These are phyloP conservation scores for Chaetomium sp. DNA, from an alignment of 2,329 filamentous ascomycete species.

Conservation along the genomic window DNA sequence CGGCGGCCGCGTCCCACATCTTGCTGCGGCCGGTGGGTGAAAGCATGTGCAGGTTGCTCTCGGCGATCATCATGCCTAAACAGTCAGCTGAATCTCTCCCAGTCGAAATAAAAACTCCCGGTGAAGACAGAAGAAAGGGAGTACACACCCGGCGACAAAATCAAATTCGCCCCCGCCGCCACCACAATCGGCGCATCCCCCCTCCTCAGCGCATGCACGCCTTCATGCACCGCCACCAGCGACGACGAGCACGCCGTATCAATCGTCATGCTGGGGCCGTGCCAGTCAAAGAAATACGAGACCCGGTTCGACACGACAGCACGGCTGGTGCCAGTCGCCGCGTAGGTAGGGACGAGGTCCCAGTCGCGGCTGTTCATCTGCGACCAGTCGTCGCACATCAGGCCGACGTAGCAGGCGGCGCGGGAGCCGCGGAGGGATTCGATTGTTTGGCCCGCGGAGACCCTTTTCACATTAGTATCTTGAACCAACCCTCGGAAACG, in stretches of 20 bases:
- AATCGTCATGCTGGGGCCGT: constrained; percentile 16
- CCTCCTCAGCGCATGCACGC: constrained; percentile 12
- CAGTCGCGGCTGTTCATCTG: constrained; percentile 12
- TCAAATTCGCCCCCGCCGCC: constrained; percentile 16
- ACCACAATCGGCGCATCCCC: constrained; percentile 29
- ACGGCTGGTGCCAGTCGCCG: constrained; percentile 25
- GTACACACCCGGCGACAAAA: constrained; percentile 14
- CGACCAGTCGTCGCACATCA: constrained; percentile 27
- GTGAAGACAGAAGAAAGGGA: neutral
- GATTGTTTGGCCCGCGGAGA: constrained; percentile 25
- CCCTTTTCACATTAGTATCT: neutral
- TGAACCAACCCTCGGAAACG: neutral
- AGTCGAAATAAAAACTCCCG: too few relatives aligned
- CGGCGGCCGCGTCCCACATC: constrained; percentile 39
- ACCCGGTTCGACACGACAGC: constrained; percentile 31
- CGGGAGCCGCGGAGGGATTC: constrained; percentile 23
- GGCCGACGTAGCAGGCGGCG: constrained; percentile 30
- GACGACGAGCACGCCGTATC: constrained; percentile 19
- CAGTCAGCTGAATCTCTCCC: too few relatives aligned
- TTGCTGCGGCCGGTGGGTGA: constrained; percentile 32
- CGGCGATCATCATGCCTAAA: neutral
- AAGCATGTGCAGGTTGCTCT: constrained; percentile 25
- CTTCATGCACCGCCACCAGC: constrained; percentile 5
- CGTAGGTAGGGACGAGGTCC: constrained; percentile 15
- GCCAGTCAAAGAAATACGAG: constrained; percentile 29